Conservation (phyloP, 108 stramenopile species). For the Hondaea fermentalgiana region DNA sequence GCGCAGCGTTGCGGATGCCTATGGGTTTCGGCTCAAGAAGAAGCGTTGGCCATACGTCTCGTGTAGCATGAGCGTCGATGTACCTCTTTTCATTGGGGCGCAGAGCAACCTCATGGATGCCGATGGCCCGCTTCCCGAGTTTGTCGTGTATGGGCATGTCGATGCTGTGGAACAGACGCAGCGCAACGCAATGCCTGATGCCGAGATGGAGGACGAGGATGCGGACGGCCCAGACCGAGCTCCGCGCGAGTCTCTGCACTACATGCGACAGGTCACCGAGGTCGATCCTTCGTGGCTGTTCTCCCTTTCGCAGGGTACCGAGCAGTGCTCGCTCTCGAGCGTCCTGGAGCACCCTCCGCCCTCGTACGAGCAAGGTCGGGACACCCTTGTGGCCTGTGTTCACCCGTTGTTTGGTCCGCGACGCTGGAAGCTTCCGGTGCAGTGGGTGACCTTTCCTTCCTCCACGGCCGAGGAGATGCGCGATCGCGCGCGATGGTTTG, state of each 20-base stretch:
- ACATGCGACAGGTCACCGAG: conserved; percentile 6
- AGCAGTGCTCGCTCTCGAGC: background rate
- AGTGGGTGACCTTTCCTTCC: background rate
- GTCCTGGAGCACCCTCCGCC: background rate
- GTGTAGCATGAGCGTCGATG: background rate
- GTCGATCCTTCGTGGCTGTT: background rate
- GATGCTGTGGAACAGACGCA: background rate
- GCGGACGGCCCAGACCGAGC: background rate
- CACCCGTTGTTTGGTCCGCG: conserved; percentile 5
- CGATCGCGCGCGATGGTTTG: background rate
- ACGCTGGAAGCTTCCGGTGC: background rate
- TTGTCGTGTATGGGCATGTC: background rate
- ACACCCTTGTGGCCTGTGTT: background rate
- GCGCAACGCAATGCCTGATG: background rate
- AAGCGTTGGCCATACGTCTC: conserved; percentile 12
- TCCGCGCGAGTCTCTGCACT: background rate
- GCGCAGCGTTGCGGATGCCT: background rate
- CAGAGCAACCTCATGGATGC: background rate
- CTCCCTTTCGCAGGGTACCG: background rate
- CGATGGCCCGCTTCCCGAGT: background rate
- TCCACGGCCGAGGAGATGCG: background rate
- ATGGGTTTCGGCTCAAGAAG: background rate
- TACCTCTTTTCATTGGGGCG: background rate
- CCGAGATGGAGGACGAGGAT: background rate
- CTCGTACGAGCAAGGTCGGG: background rate